These are phyloP conservation scores for Moricandia arvensis DNA, from an alignment of 345 rosid genomes.

Conservation along the genomic window DNA sequence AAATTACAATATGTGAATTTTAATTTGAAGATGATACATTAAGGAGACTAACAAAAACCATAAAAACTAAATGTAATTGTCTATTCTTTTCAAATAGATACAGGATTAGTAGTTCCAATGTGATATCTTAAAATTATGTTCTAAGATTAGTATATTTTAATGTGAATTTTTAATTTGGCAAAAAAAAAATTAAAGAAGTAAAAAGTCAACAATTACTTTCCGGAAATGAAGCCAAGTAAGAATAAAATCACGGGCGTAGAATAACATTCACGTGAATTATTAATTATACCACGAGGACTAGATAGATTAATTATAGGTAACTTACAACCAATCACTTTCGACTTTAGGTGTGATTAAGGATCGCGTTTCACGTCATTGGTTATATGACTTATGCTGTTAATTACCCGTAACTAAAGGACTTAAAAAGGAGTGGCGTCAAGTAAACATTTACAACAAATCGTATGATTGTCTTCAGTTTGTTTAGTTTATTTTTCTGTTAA, in stretches of 20 bases:
- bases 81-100: not conserved
- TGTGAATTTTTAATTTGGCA: not conserved
- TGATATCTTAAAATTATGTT: not conserved
- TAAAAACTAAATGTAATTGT: not conserved
- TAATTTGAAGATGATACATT: not conserved
- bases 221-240: constrained; percentile 23
- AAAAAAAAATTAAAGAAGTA: not conserved
- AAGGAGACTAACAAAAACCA: not conserved
- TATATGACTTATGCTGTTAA: constrained; percentile 19
- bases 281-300: constrained; percentile 14
- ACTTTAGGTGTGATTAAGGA: constrained; percentile 8
- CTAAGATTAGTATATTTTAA: not conserved
- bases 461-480: not conserved
- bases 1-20: not conserved
- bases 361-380: constrained; percentile 6
- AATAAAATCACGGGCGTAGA: constrained; percentile 18
- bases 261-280: constrained; percentile 22
- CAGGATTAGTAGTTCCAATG: not conserved
- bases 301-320: not conserved
- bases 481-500: not conserved
- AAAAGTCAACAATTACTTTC: constrained; percentile 20
- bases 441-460: constrained; percentile 1
- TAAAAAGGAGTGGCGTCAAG: not conserved
- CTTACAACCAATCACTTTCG: constrained; percentile 2
- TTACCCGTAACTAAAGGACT: constrained; percentile 17